Conservation (phyloP, 2,329 filamentous ascomycete species). For the Fusarium decemcellulare region DNA sequence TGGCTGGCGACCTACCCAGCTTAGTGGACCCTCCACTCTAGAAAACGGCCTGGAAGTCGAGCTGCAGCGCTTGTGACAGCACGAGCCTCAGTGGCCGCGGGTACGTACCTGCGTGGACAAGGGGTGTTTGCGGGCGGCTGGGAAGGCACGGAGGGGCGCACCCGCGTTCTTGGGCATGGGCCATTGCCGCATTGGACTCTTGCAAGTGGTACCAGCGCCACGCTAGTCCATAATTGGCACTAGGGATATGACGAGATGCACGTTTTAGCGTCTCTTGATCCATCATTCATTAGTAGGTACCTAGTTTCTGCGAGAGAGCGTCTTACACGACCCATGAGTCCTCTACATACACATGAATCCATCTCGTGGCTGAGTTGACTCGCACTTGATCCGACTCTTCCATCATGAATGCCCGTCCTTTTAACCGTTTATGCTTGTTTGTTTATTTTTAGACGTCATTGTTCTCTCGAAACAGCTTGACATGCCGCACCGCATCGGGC, state of each 20-base stretch:
- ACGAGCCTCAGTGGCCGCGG: background rate
- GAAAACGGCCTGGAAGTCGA: slow-evolving; percentile 36
- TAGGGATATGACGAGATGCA: slow-evolving; percentile 13
- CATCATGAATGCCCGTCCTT: background rate
- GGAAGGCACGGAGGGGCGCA: slow-evolving; percentile 31
- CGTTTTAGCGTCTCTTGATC: slow-evolving; percentile 21
- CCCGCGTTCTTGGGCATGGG: slow-evolving; percentile 33
- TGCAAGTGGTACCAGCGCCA: background rate
- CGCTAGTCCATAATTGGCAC: slow-evolving; percentile 24
- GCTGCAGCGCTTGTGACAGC: slow-evolving; percentile 31
- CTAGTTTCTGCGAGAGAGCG: background rate
- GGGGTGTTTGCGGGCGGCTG: slow-evolving; percentile 30
- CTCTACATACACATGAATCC: background rate
- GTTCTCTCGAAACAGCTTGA: slow-evolving; percentile 6
- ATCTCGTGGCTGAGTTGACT: slow-evolving; percentile 14
- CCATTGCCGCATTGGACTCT: slow-evolving; percentile 17
- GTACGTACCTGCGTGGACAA: slow-evolving; percentile 29
- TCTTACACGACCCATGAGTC: background rate
- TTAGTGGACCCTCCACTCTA: slow-evolving; percentile 34
- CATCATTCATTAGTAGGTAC: background rate
- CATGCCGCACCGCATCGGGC: slow-evolving; percentile 18
- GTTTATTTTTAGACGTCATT: slow-evolving; percentile 21
- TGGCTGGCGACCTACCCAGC: slow-evolving; percentile 23
- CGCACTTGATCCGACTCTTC: background rate
- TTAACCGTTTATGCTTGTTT: too few relatives aligned